Base-by-base conservation (phyloP, 2,329 filamentous ascomycete genomes). In the Fusarium hostae region DNA sequence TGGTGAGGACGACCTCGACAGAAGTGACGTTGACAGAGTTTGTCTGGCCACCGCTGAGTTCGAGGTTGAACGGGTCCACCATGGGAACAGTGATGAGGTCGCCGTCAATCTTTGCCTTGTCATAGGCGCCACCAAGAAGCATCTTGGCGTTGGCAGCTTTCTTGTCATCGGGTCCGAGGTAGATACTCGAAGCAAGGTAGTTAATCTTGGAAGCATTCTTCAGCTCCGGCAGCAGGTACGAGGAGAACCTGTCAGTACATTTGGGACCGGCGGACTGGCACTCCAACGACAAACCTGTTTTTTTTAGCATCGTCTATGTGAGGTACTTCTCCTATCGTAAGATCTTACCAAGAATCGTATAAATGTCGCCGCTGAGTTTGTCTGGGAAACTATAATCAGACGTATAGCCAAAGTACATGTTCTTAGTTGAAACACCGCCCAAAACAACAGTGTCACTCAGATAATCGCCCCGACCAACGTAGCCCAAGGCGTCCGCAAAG, bases 161-260 rank as follows among this genome's bases (percentile, higher is more conserved):
- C 4, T 28, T 55, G 3, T 63, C 22, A 18, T 63, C 58, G 0
- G 58, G 58, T 0, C 61, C 61, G 7, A 63, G 45, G 2, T 63
- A 63, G 22, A 63, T 24, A 7, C 58, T 63, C 1, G 45, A 24
- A 4, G 61, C 45, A 6, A 63, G 6, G 6, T 63, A 52, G 15
- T 63, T 62, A 9, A 63, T 63, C 5, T 28, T 55, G 4, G 61
- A 63, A 6, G 61, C 58, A 2, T 54, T 62, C 44, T 63, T 63
- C 1, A 63, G 32, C 32, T 63, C 61, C 0, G 58, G 58, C 0
- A 63, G 12, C 1, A 40, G 5, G 1, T 63, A 63, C 5, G 61
- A 10, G 1, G 61, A 63, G 3, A 10, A 2, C 12, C 16, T 40
- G 0, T 44, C 40, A 5, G 39, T 63, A 22, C 61, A 63, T 11